These are phyloP conservation scores for Suillus alpinus DNA, from an alignment of 768 basidiomycete species.

Conservation along the genomic window DNA sequence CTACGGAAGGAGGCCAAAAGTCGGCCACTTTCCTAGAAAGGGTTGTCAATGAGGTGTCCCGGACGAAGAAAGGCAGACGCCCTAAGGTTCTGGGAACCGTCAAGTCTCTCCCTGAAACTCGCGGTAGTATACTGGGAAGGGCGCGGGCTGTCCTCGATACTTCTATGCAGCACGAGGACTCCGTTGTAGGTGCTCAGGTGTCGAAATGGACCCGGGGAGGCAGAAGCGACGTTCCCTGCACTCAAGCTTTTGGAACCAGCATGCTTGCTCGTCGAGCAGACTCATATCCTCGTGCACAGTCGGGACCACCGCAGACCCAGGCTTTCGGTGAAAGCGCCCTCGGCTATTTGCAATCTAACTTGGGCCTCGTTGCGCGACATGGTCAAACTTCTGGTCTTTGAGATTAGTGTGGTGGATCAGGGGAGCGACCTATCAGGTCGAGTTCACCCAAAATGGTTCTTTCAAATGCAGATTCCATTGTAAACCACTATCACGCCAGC, in stretches of 20 bases:
- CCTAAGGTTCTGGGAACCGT: slow-evolving; percentile 41
- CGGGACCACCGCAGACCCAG: slow-evolving; percentile 32
- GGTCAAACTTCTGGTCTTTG: not conserved
- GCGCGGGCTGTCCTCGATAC: slow-evolving; percentile 35
- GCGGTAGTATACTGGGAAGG: slow-evolving; percentile 38
- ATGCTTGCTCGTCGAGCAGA: slow-evolving; percentile 17
- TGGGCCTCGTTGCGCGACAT: not conserved
- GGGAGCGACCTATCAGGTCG: not conserved
- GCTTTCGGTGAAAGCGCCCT: slow-evolving; percentile 41
- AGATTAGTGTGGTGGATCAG: not conserved
- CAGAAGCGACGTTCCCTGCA: slow-evolving; percentile 12
- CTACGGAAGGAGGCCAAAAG: slow-evolving; percentile 19
- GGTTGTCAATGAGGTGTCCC: slow-evolving; percentile 43
- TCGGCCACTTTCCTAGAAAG: slow-evolving; percentile 52
- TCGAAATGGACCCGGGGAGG: not conserved
- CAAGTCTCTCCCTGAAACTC: slow-evolving; percentile 44
- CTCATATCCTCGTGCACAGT: not conserved
- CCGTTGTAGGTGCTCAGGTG: slow-evolving; percentile 7
- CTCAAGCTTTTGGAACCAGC: slow-evolving; percentile 35
- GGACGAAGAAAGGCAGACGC: slow-evolving; percentile 45
- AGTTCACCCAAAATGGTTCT: not conserved
- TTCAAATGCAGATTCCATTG: not conserved
- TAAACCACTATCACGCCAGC: not conserved
- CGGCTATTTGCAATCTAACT: slow-evolving; percentile 7
- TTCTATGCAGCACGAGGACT: not conserved